Evolutionary conservation across 1,284 basidiomycete genomes (phyloP), one percentile per base, ranked within the genome.

Genomic region (Moniliophthora roreri): DNA sequence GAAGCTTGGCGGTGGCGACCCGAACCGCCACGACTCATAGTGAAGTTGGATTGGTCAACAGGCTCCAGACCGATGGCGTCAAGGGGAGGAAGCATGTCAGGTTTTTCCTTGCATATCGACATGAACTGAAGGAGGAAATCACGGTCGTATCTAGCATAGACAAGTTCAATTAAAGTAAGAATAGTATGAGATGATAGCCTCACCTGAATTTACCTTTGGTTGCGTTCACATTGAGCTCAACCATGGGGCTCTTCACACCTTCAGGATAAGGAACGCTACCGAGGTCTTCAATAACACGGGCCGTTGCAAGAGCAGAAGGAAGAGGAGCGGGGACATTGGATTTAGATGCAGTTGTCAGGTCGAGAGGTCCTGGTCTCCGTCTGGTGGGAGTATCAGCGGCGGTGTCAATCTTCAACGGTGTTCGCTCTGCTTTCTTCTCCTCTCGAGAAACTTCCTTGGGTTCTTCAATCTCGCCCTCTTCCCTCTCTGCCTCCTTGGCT

Each of bases 71-170:
- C 96, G 63, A 99, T 90, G 26, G 89, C 88, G 62, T 96, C 93
- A 46, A 98, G 81, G 57, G 92, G 84, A 34, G 95, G 94, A 23
- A 98, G 84, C 52, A 84, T 82, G 53, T 90, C 91, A 0, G 97
- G 96, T 73, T 95, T 96, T 72, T 98, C 95, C 70, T 88, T 92
- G 79, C 95, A 99, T 53, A 97, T 77, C 37, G 77, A 76, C 93
- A 98, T 97, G 77, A 99, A 99, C 68, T 99, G 97, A 59, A 99
- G 74, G 28, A 99, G 80, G 84, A 99, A 99, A 41, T 96, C 93
- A 47, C 96, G 93, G 71, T 98, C 95, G 71, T 99, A 99, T 63
- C 95, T 91, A 51, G 11, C 41, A 42, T 53, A 20, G 5, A 8
- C 48, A 24, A 18, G 37, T 41, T 26, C 16, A 20, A 13, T 13